A percentile compares a stretch with the other conserved stretches of the same genome.
phyloP scores from a whole-genome alignment of 441 rosid species.

The Corymbia calophylla region DNA sequence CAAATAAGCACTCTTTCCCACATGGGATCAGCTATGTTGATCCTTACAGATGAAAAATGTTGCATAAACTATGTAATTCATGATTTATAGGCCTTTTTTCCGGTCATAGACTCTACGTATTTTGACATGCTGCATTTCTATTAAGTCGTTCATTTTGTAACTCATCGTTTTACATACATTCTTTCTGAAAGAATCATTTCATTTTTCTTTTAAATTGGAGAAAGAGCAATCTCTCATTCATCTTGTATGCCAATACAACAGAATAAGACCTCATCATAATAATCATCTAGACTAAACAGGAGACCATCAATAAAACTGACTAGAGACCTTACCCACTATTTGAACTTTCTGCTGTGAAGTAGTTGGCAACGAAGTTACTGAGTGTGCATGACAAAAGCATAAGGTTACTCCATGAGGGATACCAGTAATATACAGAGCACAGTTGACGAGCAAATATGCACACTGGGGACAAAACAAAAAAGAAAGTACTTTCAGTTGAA shows the following conservation, averaged over 20 bases:
- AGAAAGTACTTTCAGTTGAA: background rate
- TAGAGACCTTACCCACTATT: background rate
- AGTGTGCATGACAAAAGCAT: background rate
- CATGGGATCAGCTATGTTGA: background rate
- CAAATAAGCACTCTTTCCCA: background rate
- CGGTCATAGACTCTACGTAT: background rate
- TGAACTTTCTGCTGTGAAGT: background rate
- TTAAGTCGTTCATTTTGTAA: too few species aligned
- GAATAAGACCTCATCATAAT: background rate
- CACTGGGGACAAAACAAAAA: background rate
- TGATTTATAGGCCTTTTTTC: background rate
- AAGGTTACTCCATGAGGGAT: background rate
- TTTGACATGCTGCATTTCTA: background rate
- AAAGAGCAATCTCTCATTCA: too few species aligned
- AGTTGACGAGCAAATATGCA: too few species aligned
- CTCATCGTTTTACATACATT: too few species aligned
- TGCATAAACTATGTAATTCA: background rate
- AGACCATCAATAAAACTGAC: background rate
- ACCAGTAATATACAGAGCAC: background rate
- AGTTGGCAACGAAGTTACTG: background rate
- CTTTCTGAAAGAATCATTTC: too few species aligned
- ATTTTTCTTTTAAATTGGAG: too few species aligned
- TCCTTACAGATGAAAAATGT: background rate
- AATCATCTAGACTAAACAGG: background rate
- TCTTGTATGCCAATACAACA: too few species aligned